These are phyloP conservation scores for Apiospora kogelbergensis DNA, from an alignment of 2,329 filamentous ascomycete genomes.

Conservation along the genomic window DNA sequence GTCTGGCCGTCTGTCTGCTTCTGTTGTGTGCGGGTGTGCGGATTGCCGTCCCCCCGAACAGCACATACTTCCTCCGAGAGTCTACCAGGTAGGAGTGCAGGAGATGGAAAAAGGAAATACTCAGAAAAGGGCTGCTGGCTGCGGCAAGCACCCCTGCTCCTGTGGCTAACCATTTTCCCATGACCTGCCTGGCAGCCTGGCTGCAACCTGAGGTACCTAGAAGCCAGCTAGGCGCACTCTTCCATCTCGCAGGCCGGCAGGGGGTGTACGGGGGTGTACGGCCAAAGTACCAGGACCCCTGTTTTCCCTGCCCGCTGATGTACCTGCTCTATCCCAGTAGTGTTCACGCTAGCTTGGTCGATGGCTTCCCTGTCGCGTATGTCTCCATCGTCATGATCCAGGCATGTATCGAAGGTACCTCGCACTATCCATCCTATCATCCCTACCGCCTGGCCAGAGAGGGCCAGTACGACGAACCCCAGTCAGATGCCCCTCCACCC, in stretches of 20 bases:
- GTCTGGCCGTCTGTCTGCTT: no score
- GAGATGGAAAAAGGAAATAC: background rate
- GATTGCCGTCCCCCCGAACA: background rate
- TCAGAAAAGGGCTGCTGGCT: no score
- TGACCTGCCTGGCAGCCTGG: background rate
- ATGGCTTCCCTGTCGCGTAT: background rate
- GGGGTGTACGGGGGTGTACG: background rate
- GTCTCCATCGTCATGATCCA: background rate
- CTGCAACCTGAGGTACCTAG: background rate
- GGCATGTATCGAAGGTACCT: background rate
- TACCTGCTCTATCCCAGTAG: background rate
- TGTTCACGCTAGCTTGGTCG: background rate
- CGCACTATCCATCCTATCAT: background rate
- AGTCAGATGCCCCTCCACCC: constrained; percentile 1
- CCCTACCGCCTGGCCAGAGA: background rate
- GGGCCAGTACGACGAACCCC: background rate
- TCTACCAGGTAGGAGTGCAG: no score
- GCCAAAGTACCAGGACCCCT: background rate
- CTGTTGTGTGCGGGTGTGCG: background rate
- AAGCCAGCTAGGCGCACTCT: background rate
- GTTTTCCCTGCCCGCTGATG: background rate
- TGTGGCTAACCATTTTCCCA: background rate
- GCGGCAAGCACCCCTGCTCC: background rate
- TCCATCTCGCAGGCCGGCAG: background rate
- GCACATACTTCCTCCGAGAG: background rate